Conservation (phyloP, 1,139 yeast genomes). For the Arxiozyma slooffiae region DNA sequence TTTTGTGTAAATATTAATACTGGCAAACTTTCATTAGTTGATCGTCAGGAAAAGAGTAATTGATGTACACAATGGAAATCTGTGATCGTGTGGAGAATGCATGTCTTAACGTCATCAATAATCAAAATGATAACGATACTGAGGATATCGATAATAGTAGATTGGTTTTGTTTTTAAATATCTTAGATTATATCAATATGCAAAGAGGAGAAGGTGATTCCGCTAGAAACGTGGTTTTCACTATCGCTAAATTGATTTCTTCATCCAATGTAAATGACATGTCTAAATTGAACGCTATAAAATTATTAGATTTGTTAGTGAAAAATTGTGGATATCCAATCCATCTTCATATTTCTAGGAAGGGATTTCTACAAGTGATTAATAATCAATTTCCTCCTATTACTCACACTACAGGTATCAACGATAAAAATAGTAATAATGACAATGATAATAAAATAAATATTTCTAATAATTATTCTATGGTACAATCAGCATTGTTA, state of each 20-base stretch:
- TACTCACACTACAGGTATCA: constrained; percentile 22
- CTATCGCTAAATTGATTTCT: constrained; percentile 69
- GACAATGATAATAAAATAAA: background rate
- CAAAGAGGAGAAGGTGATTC: constrained; percentile 61
- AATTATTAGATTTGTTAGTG: constrained; percentile 70
- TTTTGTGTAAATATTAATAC: too few species aligned
- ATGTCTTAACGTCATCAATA: background rate
- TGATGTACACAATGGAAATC: background rate
- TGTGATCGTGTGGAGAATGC: background rate
- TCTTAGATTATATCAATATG: constrained; percentile 83
- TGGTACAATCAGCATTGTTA: constrained; percentile 70
- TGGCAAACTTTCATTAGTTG: too few species aligned
- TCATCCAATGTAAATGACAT: constrained; percentile 64
- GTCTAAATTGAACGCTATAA: constrained; percentile 35
- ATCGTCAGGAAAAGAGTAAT: background rate
- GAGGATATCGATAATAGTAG: constrained; percentile 9
- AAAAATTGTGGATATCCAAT: constrained; percentile 97
- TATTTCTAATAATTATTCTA: constrained; percentile 66
- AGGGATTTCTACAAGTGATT: constrained; percentile 84
- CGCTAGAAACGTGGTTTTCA: constrained; percentile 86
- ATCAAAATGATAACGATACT: background rate
- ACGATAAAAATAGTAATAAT: too few species aligned
- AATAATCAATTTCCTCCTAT: constrained; percentile 84
- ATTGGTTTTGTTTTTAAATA: constrained; percentile 70
- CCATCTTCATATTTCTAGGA: constrained; percentile 85